Evolutionary conservation across 371 early-diverging fungal species (phyloP), one percentile per base, ranked within the genome.

Genomic region (Fennellomyces sp.): DNA sequence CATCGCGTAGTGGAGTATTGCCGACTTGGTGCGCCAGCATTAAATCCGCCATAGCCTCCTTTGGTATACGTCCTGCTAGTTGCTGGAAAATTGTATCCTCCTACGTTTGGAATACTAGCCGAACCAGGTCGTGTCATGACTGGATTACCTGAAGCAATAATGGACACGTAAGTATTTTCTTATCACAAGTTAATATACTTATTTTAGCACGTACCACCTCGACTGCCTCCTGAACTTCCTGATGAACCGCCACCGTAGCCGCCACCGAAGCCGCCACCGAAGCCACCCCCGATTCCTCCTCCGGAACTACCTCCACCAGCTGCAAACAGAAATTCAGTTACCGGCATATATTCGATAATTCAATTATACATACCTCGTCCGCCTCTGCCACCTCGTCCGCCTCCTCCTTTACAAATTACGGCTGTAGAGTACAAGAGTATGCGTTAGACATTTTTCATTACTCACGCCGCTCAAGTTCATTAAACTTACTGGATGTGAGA

Each of bases 11-110:
- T 60, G 1, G 64, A 15, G 56, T 71, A 75, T 2, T 39, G 29
- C 5, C 39, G 29, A 1, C 64, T 64, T 1, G 67, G 63, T n/a
- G 66, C 57, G 42, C 33, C 11, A 26, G 49, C 42, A 25, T 55
- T 50, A 56, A 68, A 70, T 17, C 42, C 48, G 21, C 80, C 80
- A 50, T 58, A 69, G 4, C 77, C 77, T n/a, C 80, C 80, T 52
- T 68, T 68, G 1, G 70, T 17, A 29, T 60, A 70, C 3, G 60
- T 60, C 28, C 23, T 39, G 21, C 65, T 65, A 26, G 52, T 41
- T 21, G 63, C 13, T n/a, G 65, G 61, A 52, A 61, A 70, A 15
- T 30, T 36, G 35, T 70, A 70, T 17, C 50, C 28, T 10, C 68
- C 65, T 33, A 57, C 64, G 17, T 47, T 56, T 6, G 52, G 31